A percentile compares a stretch with the other conserved stretches of the same genome.
Conservation (phyloP, 495 filamentous ascomycete genomes). For the Penicillium dipodomyicola region DNA sequence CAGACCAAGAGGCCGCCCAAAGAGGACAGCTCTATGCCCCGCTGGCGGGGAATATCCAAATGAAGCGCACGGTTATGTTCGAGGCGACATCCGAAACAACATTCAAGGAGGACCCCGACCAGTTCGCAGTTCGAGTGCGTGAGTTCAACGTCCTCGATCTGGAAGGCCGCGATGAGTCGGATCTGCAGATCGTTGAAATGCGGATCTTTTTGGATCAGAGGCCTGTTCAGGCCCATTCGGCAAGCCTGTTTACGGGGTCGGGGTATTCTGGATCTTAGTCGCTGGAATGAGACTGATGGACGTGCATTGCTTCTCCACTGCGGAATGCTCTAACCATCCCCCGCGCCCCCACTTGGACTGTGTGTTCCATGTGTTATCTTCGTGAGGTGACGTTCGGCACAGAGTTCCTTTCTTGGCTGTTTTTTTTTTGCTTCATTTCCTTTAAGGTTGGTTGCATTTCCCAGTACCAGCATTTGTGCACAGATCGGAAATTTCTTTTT, state of each 20-base stretch:
- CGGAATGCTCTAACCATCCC: slow-evolving; percentile 6
- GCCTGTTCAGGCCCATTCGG: slow-evolving; percentile 24
- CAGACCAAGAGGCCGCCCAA: background rate
- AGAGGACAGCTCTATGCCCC: slow-evolving; percentile 14
- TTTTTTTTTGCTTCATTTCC: background rate
- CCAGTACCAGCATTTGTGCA: background rate
- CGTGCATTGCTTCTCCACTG: slow-evolving; percentile 9
- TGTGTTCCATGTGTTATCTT: slow-evolving; percentile 2
- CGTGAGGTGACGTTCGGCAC: slow-evolving; percentile 16
- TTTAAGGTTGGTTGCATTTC: background rate
- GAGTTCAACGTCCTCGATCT: slow-evolving; percentile 30
- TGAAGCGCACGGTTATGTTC: slow-evolving; percentile 30
- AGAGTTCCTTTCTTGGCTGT: slow-evolving; percentile 2
- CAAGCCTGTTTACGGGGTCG: slow-evolving; percentile 12
- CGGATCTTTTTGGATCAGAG: slow-evolving; percentile 22
- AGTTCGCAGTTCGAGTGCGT: slow-evolving; percentile 19
- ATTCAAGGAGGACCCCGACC: slow-evolving; percentile 25
- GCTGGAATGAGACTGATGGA: background rate
- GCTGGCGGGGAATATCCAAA: slow-evolving; percentile 6
- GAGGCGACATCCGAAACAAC: slow-evolving; percentile 23
- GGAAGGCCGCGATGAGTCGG: slow-evolving; percentile 5
- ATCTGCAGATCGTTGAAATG: slow-evolving; percentile 26
- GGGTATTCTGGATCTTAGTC: slow-evolving; percentile 13
- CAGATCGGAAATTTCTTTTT: background rate
- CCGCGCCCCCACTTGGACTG: background rate